Percentiles rank a stretch among this genome's conserved stretches.
Conservation (phyloP, 805 yeast species). For the Ogataea pignaliae region DNA sequence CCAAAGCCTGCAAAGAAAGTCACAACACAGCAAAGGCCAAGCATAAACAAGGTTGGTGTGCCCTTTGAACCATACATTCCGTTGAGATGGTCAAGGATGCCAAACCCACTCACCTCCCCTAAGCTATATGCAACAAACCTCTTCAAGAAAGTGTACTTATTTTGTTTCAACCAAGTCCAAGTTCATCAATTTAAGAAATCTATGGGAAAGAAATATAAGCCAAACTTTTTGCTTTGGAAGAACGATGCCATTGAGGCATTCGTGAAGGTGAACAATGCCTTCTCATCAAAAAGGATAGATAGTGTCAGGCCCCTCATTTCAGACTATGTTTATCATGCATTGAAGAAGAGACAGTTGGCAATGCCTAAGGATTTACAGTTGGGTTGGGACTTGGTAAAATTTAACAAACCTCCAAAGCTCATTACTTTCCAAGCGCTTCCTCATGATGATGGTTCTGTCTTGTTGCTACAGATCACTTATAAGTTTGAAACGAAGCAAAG, state of each 20-base stretch:
- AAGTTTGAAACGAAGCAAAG: conserved; percentile 60
- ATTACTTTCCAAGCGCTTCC: conserved; percentile 59
- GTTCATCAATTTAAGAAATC: conserved; percentile 38
- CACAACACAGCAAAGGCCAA: conserved; percentile 23
- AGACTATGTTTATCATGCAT: conserved; percentile 60
- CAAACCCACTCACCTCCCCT: conserved; percentile 37
- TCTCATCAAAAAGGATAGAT: conserved; percentile 56
- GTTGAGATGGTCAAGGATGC: conserved; percentile 41
- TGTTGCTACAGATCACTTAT: conserved; percentile 49
- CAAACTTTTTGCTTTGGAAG: conserved; percentile 74
- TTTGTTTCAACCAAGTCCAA: conserved; percentile 61
- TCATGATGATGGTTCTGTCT: conserved; percentile 34
- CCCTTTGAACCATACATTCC: conserved; percentile 45
- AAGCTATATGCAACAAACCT: conserved; percentile 39
- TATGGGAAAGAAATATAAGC: conserved; percentile 42
- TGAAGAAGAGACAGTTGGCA: conserved; percentile 45
- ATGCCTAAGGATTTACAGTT: conserved; percentile 57
- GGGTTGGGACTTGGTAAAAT: conserved; percentile 74
- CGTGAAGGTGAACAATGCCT: conserved; percentile 75
- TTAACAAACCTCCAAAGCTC: conserved; percentile 68
- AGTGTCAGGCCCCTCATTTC: conserved; percentile 43
- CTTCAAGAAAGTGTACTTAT: conserved; percentile 58
- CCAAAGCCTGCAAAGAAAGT: conserved; percentile 12
- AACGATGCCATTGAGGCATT: conserved; percentile 76
- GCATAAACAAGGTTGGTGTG: conserved; percentile 31